These are phyloP conservation scores for Yarrowia galli DNA, from an alignment of 1,139 yeast genomes.

Conservation along the genomic window DNA sequence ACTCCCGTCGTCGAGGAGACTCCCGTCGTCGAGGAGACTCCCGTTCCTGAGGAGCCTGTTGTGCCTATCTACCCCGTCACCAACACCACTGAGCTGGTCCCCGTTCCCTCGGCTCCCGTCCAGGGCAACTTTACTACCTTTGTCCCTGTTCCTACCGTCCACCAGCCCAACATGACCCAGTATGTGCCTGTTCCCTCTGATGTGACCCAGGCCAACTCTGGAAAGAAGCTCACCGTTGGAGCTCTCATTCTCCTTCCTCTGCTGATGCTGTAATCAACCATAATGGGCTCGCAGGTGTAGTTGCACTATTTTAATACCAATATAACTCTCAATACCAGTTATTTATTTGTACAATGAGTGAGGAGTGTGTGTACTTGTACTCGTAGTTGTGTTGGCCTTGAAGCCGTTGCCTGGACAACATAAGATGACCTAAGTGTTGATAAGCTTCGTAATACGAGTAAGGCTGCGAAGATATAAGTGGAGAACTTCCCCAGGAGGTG, in stretches of 20 bases:
- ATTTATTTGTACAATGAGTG: neutral
- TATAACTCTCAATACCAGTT: slow-evolving; percentile 10
- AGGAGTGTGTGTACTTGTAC: too few relatives aligned
- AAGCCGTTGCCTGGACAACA: too few relatives aligned
- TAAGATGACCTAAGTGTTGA: too few relatives aligned
- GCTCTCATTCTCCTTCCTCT: slow-evolving; percentile 8
- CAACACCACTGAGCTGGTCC: neutral
- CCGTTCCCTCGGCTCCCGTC: neutral
- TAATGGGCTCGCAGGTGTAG: neutral
- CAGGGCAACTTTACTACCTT: neutral
- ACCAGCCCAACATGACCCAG: neutral
- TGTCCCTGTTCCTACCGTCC: neutral
- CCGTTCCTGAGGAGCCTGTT: neutral
- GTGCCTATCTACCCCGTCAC: neutral
- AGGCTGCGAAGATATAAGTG: too few relatives aligned
- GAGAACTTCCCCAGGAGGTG: too few relatives aligned
- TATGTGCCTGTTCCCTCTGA: slow-evolving; percentile 1
- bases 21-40: neutral
- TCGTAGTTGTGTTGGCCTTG: too few relatives aligned
- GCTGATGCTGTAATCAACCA: neutral
- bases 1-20: neutral
- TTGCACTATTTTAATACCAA: neutral
- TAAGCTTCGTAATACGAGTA: too few relatives aligned
- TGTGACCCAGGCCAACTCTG: slow-evolving; percentile 3
- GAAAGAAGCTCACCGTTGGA: slow-evolving; percentile 7